Base-by-base conservation (phyloP, 208 protist genomes). In the Acanthamoeba lugdunensis region DNA sequence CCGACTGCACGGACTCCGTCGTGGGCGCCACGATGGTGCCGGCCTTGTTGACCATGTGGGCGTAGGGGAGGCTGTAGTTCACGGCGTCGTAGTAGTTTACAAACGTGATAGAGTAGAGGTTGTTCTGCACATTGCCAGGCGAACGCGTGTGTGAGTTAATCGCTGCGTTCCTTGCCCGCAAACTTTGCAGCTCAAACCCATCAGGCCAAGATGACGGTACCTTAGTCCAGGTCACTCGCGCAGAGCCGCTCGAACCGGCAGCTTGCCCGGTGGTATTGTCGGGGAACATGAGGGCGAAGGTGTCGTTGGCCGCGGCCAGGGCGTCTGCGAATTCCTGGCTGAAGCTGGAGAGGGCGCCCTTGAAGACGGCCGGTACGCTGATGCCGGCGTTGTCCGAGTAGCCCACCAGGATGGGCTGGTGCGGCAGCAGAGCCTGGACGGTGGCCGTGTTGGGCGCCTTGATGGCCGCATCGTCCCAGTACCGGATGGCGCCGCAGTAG, bases 21-120 rank as follows among this genome's bases (percentile, higher is more conserved):
- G 45, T 33, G 18, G 77, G 77, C 45, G 7, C 9, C 30, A 85
- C 77, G 0, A 16, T 28, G 77, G 25, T 33, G 21, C 45, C 45
- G 18, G 77, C 77, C 48, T 85, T 61, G 77, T 85, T 85, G 45
- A 85, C 28, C 77, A 85, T 85, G n/a, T 85, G 11, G 23, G 77
- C 33, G n/a, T 61, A 85, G 37, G 77, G 5, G 14, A 85, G 9
- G 21, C 50, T 85, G 4, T 1, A 0, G 48, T 58, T 37, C 30
- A 85, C 18, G 18, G 77, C 77, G 50, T 85, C 77, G 45, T 85
- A 85, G 77, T 85, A 85, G 77, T 85, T 85, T 48, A 37, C 23
- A 4, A 85, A 85, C 45, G 45, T 61, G 16, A 85, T 30, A 0
- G n/a, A 41, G 25, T 85, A 58, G 48, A 5, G 1, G 50, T n/a